Base-by-base conservation (phyloP, 495 filamentous ascomycete genomes). In the Aspergillus taichungensis region DNA sequence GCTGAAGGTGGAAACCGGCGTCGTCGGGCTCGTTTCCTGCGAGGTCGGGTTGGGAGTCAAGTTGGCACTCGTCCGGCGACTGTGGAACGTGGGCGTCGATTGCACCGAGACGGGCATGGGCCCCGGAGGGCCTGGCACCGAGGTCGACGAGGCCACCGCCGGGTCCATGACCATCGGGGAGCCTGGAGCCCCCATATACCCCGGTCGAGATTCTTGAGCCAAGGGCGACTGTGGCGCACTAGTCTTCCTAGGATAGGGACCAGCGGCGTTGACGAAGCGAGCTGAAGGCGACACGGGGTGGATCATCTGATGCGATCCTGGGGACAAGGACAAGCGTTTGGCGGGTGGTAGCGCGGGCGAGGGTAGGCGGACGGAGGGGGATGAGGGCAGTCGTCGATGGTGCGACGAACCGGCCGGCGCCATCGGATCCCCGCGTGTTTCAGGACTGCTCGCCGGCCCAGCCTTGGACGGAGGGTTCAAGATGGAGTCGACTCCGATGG, bases 271-370 rank as follows among this genome's bases (percentile, higher is more conserved):
- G 9, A 63, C 60, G 42, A 71, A 64, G 9, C 67, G 62, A 35
- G 63, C 64, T 3, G 75, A 67, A 13, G 84, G 83, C 11, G 84
- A 86, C 45, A 72, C 71, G 13, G 84, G 83, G 30, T 78, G 82
- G 53, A 85, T 67, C n/a, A 80, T 72, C 43, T 72, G 71, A 39
- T 79, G 72, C 13, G 53, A 66, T 50, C 47, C 67, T 37, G 62
- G 62, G 42, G 57, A 75, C 40, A 68, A 58, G 4, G 61, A 65
- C 47, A 45, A 51, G 30, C 42, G 63, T 35, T 56, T 60, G 48
- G 39, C 53, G 42, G 52, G 57, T 45, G 51, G 64, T 13, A 50
- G 48, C 27, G 71, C 53, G 42, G 67, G 59, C 40, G 52, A 63
- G 37, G 54, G 53, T 10, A 61, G 49, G 37, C 64, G 65, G 13